phyloP scores from a whole-genome alignment of 2,329 filamentous ascomycete species.

The Trichoderma harzianum region DNA sequence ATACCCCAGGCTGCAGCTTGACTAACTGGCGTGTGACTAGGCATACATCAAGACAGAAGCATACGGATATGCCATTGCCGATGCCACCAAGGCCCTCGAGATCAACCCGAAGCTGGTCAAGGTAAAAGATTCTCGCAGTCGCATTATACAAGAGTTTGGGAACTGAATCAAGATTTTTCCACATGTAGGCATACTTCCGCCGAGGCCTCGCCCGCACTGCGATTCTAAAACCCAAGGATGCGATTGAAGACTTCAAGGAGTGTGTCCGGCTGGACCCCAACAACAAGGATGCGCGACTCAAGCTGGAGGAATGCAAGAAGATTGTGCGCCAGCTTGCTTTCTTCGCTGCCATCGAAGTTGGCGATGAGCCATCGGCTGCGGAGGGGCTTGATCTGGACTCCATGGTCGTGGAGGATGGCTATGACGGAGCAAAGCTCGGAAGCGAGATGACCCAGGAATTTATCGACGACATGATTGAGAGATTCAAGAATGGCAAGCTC shows the following conservation, averaged over 20 bases:
- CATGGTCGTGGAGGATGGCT: conserved; percentile 76
- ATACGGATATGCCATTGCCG: conserved; percentile 87
- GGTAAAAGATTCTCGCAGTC: conserved; percentile 46
- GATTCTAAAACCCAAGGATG: conserved; percentile 83
- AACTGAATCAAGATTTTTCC: conserved; percentile 11
- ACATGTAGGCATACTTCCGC: conserved; percentile 79
- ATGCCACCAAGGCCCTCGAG: conserved; percentile 88
- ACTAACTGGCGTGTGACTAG: conserved; percentile 50
- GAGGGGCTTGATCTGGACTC: conserved; percentile 85
- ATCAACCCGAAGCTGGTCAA: conserved; percentile 86
- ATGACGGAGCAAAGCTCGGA: conserved; percentile 78
- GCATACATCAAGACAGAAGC: conserved; percentile 93
- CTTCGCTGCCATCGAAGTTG: conserved; percentile 89
- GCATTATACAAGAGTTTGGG: background rate
- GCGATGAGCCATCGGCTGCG: conserved; percentile 86
- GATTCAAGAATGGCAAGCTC: conserved; percentile 95
- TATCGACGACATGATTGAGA: conserved; percentile 92
- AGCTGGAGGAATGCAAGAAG: conserved; percentile 90
- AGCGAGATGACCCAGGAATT: conserved; percentile 94
- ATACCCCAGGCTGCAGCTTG: conserved; percentile 39
- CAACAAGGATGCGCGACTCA: conserved; percentile 88
- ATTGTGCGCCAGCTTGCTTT: conserved; percentile 90
- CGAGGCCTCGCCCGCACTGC: conserved; percentile 88
- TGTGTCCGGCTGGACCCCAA: conserved; percentile 82
- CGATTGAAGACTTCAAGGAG: conserved; percentile 85